Evolutionary conservation across 169 alveolate genomes (phyloP), one percentile per base, ranked within the genome.

Genomic region (Blepharisma undulans): DNA sequence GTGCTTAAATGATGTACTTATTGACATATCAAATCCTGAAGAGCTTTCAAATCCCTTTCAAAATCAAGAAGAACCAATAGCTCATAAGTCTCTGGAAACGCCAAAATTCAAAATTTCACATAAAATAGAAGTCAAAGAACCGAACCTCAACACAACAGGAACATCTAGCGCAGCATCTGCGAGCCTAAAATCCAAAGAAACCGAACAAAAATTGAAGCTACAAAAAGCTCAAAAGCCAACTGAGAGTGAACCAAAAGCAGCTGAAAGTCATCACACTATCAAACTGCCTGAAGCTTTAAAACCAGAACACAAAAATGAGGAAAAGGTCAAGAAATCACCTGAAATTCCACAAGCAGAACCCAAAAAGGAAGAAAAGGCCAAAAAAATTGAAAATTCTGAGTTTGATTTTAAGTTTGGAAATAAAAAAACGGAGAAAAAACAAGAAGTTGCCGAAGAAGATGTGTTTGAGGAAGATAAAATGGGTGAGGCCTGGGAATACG

Each of bases 401-500:
- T 74, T 74, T 5, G 33, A 74, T 29, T 74, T 74, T 74, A 74
- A 74, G 80, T 74, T 74, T 29, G 80, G 80, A 18, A 29, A 25
- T 25, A 22, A 22, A 22, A 74, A 74, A 74, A 22, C 7, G 12
- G 36, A 74, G 27, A 22, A 22, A 25, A 74, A 74, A 0, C 80
- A 74, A 48, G 66, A 48, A 48, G 29, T 78, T 6, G 34, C 25
- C 10, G 89, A 82, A 32, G 89, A 48, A 25, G 89, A 82, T 3
- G 87, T 25, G 6, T 82, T 82, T 82, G 89, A 82, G 36, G 36
- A 25, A 25, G 89, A 82, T 60, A 29, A 30, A 21, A 82, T 82
- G 89, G 89, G 89, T 4, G 89, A 82, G 34, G 76, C 60, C 22
- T 82, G 77, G 25, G 89, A 82, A 60, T 82, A 82, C 48, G 89